Base-by-base conservation (phyloP, 768 basidiomycete genomes). In the Ramaria rubella region DNA sequence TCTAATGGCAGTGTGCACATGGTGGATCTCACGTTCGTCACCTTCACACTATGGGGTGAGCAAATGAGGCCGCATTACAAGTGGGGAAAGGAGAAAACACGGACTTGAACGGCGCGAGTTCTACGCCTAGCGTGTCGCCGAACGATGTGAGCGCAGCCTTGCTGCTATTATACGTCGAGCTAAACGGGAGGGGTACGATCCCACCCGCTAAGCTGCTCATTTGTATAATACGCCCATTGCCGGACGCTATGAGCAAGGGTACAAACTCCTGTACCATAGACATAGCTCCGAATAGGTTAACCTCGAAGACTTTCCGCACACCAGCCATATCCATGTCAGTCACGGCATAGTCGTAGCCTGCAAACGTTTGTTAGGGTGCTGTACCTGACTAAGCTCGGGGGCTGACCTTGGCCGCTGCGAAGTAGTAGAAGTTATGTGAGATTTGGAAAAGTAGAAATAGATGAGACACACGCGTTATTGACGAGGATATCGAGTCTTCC, bases 121-220 rank as follows among this genome's bases (percentile, higher is more conserved):
- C 71, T 9, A 72, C 51, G 1, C 71, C 62, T 11, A 73, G 58
- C 4, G 67, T 69, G 58, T 73, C 62, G 9, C 66, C 62, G 44
- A 66, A 70, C 11, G 66, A 49, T 49, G 64, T 63, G 3, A 73
- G 58, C 1, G 71, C 71, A n/a, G 70, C 71, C 45, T 72, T 73
- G 40, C 61, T 64, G 1, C 65, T 60, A 49, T 69, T 69, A 43
- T 70, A 72, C 5, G 62, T 42, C 8, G 61, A 61, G 11, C 66
- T 63, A 50, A 70, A 72, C 0, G 68, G 65, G 40, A 60, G 55
- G 2, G 70, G 71, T 36, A 69, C 59, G 12, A 71, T 48, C 3
- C 60, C 69, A n/a, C n/a, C n/a, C 3, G 62, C 46, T 6, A 69
- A 58, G 49, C 67, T 46, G 26, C 45, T 24, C 4, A 23, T 46